These are phyloP conservation scores for Strigomonas galati DNA, from an alignment of 208 protist species.

Conservation along the genomic window DNA sequence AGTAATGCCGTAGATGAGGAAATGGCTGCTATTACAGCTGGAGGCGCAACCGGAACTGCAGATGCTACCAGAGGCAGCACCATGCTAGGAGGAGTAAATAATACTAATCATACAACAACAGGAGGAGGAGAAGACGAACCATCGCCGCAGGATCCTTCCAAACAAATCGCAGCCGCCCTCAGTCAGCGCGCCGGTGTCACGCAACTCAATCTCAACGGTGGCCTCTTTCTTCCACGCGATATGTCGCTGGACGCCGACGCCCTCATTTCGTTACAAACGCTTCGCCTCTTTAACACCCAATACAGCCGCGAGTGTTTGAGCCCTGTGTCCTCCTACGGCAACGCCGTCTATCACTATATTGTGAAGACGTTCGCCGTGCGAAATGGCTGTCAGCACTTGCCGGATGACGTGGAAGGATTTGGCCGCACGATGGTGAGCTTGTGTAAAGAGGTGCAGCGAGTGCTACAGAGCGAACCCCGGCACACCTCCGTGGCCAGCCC, in stretches of 20 bases:
- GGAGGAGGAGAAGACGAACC: slow-evolving; percentile 28
- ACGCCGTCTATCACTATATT: slow-evolving; percentile 84
- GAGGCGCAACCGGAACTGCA: not conserved
- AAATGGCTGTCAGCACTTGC: slow-evolving; percentile 76
- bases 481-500: slow-evolving; percentile 70
- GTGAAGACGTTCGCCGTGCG: slow-evolving; percentile 79
- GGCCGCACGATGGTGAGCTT: slow-evolving; percentile 78
- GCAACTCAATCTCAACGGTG: slow-evolving; percentile 34
- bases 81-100: not conserved
- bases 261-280: slow-evolving; percentile 73
- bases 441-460: slow-evolving; percentile 64
- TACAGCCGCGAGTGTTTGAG: slow-evolving; percentile 46
- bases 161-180: slow-evolving; percentile 26
- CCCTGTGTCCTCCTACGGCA: slow-evolving; percentile 68
- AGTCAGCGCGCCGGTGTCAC: slow-evolving; percentile 45
- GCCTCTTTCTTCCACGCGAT: slow-evolving; percentile 46
- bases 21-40: slow-evolving; percentile 7
- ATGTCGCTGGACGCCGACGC: slow-evolving; percentile 77
- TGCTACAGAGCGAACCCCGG: slow-evolving; percentile 67
- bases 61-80: not conserved
- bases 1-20: not conserved
- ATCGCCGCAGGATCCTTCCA: slow-evolving; percentile 31
- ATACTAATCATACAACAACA: too few relatives aligned
- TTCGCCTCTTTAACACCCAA: slow-evolving; percentile 70
- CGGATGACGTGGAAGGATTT: slow-evolving; percentile 79